Percentiles rank a stretch among this genome's conserved stretches.
Conservation (phyloP, 78 protist species). For the Dictyostelium brefeldianum region DNA sequence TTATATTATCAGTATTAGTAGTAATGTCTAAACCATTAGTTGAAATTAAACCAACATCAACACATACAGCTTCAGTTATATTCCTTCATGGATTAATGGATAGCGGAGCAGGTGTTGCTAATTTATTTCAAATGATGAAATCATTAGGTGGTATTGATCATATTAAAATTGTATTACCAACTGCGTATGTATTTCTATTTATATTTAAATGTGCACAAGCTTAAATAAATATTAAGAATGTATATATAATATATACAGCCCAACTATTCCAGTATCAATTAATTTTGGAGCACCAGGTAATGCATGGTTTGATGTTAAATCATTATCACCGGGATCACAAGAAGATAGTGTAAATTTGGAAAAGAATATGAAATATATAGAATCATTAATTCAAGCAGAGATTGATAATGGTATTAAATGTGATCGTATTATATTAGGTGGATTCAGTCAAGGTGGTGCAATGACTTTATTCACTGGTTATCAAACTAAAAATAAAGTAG, state of each 20-base stretch:
- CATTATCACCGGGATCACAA: constrained; percentile 2
- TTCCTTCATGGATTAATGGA: constrained; percentile 24
- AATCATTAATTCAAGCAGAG: background rate
- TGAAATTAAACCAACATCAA: background rate
- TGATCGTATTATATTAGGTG: constrained; percentile 12
- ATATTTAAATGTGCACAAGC: too few species aligned
- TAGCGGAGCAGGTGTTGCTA: background rate
- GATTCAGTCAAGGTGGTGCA: constrained; percentile 19
- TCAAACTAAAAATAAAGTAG: background rate
- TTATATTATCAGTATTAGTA: background rate
- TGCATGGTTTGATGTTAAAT: constrained; percentile 31
- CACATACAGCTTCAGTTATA: constrained; percentile 29
- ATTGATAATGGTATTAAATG: background rate
- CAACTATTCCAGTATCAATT: constrained; percentile 19
- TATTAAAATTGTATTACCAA: constrained; percentile 19
- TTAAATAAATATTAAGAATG: background rate
- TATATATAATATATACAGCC: background rate
- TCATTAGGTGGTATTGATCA: constrained; percentile 7
- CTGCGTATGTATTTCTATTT: background rate
- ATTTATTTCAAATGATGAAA: background rate
- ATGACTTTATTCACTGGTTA: background rate
- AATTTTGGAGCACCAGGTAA: background rate
- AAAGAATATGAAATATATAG: background rate
- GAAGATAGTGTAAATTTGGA: constrained; percentile 5
- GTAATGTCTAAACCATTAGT: constrained; percentile 4